Evolutionary conservation across 2,329 filamentous ascomycete genomes (phyloP).

Genomic region (Pleurostoma richardsiae): DNA sequence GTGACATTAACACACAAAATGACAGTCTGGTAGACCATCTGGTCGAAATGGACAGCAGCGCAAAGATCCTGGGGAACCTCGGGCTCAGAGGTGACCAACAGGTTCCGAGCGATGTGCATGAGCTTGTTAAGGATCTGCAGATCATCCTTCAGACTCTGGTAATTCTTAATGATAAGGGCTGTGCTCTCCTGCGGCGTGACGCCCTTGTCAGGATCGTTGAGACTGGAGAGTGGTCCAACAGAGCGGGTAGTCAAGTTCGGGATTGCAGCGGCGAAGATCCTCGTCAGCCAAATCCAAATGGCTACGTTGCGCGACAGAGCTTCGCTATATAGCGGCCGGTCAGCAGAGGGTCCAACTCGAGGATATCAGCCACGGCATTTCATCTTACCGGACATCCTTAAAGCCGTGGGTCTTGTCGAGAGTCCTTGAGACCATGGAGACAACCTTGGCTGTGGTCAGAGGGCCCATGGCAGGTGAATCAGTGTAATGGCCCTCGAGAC

Average conservation of each 20-base stretch:
- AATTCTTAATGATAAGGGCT: conserved; percentile 58
- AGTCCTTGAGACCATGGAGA: conserved; percentile 53
- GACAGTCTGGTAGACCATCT: conserved; percentile 61
- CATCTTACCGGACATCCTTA: conserved; percentile 50
- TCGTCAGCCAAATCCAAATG: conserved; percentile 61
- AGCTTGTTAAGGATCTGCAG: conserved; percentile 60
- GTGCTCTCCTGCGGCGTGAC: conserved; percentile 59
- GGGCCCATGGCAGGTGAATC: conserved; percentile 52
- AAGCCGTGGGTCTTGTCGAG: conserved; percentile 60
- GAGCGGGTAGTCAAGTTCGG: conserved; percentile 56
- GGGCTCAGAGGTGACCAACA: conserved; percentile 59
- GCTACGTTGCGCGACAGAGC: conserved; percentile 56
- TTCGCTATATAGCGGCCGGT: conserved; percentile 34
- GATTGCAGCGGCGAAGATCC: conserved; percentile 56
- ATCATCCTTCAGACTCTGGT: conserved; percentile 55
- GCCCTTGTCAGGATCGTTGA: conserved; percentile 49
- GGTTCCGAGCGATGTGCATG: conserved; percentile 61
- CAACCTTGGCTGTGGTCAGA: conserved; percentile 48
- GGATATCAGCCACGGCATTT: background rate
- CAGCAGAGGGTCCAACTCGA: background rate
- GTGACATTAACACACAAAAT: conserved; percentile 63
- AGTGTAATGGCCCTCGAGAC: conserved; percentile 57
- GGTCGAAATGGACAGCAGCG: conserved; percentile 58
- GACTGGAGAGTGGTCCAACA: conserved; percentile 47
- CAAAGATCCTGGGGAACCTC: conserved; percentile 63